Evolutionary conservation across 805 yeast genomes (phyloP).

Genomic region (Jamesozyma rosinii): DNA sequence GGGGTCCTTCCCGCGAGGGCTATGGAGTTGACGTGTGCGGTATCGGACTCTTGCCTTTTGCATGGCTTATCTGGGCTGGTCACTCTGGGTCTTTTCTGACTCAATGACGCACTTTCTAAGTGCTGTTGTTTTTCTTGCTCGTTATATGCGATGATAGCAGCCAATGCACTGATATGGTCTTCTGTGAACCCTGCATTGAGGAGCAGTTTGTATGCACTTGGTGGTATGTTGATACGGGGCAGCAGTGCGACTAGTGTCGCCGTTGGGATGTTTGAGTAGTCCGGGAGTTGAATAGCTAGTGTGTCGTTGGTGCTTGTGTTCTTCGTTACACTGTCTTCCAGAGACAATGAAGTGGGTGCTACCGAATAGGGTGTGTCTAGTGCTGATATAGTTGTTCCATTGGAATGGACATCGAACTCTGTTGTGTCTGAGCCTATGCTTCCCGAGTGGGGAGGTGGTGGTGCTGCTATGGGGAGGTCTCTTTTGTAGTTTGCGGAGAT

Average conservation of each 20-base stretch:
- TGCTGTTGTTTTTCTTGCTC: slow-evolving; percentile 28
- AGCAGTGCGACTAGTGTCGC: slow-evolving; percentile 33
- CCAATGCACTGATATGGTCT: slow-evolving; percentile 62
- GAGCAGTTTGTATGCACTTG: slow-evolving; percentile 57
- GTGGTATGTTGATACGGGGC: slow-evolving; percentile 61
- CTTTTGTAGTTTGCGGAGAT: background rate
- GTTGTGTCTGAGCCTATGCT: background rate
- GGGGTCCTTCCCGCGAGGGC: background rate
- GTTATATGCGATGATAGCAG: slow-evolving; percentile 65
- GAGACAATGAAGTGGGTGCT: background rate
- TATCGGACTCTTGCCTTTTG: background rate
- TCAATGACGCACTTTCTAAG: background rate
- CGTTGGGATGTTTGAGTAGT: slow-evolving; percentile 23
- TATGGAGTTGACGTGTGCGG: background rate
- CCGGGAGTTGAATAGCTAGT: slow-evolving; percentile 18
- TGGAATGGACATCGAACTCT: background rate
- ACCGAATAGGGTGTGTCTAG: background rate
- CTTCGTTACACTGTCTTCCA: background rate
- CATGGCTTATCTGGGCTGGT: background rate
- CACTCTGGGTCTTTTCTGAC: background rate
- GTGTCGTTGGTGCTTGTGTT: background rate
- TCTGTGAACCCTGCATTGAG: slow-evolving; percentile 56
- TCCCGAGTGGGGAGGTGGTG: background rate
- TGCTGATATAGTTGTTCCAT: background rate
- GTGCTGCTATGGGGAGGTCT: background rate